Conservation (phyloP, 2,329 filamentous ascomycete genomes). For the Ophiosphaerella herpotricha region DNA sequence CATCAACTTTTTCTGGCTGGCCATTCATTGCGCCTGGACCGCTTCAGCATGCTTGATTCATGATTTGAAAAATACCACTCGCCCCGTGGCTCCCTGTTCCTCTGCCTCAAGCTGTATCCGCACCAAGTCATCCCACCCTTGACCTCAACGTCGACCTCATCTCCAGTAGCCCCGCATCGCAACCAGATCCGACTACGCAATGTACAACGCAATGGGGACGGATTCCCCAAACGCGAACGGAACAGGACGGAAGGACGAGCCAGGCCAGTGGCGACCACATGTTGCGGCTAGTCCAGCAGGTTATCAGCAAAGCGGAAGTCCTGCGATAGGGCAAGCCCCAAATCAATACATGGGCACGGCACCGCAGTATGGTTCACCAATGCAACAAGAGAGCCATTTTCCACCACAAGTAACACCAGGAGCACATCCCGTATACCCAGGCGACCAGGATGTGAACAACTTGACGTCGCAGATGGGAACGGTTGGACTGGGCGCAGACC, state of each 20-base stretch:
- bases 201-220: slow-evolving; percentile 44
- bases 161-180: too few relatives aligned
- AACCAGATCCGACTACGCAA: slow-evolving; percentile 44
- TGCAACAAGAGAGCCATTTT: slow-evolving; percentile 49
- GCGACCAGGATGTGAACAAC: slow-evolving; percentile 41
- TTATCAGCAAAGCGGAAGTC: slow-evolving; percentile 50
- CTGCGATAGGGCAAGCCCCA: slow-evolving; percentile 30
- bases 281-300: slow-evolving; percentile 51
- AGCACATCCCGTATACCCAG: slow-evolving; percentile 23
- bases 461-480: slow-evolving; percentile 35
- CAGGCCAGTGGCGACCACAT: slow-evolving; percentile 45
- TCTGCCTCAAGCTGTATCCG: slow-evolving; percentile 20
- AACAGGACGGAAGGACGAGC: slow-evolving; percentile 33
- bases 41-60: slow-evolving; percentile 11
- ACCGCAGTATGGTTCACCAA: slow-evolving; percentile 30
- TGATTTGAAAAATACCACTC: slow-evolving; percentile 29
- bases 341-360: slow-evolving; percentile 39
- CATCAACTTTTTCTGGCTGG: slow-evolving; percentile 28
- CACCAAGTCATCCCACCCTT: slow-evolving; percentile 12
- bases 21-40: slow-evolving; percentile 12
- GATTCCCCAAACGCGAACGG: slow-evolving; percentile 37
- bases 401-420: slow-evolving; percentile 41
- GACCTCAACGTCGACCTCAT: slow-evolving; percentile 9
- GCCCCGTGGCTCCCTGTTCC: slow-evolving; percentile 12
- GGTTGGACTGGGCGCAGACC: slow-evolving; percentile 39